Evolutionary conservation across 129 eudicot genomes (phyloP), one percentile per base, ranked within the genome.

Genomic region (Chrysanthemum seticuspe): DNA sequence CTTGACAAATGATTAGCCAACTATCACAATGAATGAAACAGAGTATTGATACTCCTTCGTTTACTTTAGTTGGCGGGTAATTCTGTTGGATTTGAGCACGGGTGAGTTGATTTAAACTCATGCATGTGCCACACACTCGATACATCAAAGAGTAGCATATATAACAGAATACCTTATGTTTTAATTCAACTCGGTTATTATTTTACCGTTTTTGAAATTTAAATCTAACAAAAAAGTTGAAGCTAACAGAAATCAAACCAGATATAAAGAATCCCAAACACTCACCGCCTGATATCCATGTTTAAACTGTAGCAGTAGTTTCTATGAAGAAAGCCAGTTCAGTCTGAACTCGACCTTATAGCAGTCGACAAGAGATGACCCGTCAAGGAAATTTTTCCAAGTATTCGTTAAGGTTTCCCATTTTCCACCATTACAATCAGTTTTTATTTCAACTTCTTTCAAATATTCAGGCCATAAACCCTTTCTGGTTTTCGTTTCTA

Each of bases 401-500:
- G 47, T 1, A 27, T 29, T 9, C 0, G 50, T 7, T 13, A 63
- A 10, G 13, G 25, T 63, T 31, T 63, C 68, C 47, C 2, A 40
- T 40, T 7, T 40, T 40, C 47, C 47, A 40, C 34, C 18, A 49
- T 2, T 44, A 15, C 2, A 0, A 15, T 16, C 55, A 23, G 3
- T 51, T 68, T 68, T 51, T 25, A 27, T 52, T 14, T 50, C 48
- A 25, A 25, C 44, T 50, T 13, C 73, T 68, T 52, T 52, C 73
- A 68, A n/a, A 14, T 27, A 25, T 29, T 55, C 25, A 13, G 47
- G 10, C 73, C 73, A 23, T 2, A 8, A 13, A 3, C 6, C 13
- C 13, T 27, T 51, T 8, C 11, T 29, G 6, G 11, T 68, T n/a
- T 51, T 68, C 73, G n/a, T 27, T 15, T 52, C 73, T 23, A 68